A percentile compares a stretch with the other conserved stretches of the same genome.
Conservation (phyloP, 2,329 filamentous ascomycete species). For the Curvularia hawaiiensis region DNA sequence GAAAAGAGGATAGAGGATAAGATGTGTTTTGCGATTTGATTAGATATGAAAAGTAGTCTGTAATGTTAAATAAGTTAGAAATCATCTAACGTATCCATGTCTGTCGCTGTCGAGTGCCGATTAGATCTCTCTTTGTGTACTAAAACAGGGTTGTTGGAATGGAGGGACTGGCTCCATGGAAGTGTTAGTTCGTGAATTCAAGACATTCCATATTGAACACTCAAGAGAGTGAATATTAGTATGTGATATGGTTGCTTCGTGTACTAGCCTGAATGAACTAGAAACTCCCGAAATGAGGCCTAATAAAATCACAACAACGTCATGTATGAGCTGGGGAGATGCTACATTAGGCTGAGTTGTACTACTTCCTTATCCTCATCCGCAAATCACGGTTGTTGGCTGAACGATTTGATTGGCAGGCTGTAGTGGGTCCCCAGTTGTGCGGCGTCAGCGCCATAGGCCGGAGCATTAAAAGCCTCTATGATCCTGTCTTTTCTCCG, state of each 20-base stretch:
- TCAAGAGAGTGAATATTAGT: too few species aligned
- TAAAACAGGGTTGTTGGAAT: too few species aligned
- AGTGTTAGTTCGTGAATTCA: too few species aligned
- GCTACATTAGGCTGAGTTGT: too few species aligned
- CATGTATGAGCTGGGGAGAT: too few species aligned
- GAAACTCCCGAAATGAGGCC: too few species aligned
- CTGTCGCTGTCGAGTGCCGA: background rate
- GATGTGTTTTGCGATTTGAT: background rate
- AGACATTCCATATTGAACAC: too few species aligned
- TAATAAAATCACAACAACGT: too few species aligned
- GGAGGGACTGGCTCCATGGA: too few species aligned
- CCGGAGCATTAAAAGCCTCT: background rate
- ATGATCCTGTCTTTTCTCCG: background rate
- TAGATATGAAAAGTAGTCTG: background rate
- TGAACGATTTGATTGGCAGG: background rate
- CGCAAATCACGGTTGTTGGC: background rate
- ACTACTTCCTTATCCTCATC: too few species aligned
- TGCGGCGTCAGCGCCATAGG: background rate
- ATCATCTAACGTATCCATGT: background rate
- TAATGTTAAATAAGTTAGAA: background rate
- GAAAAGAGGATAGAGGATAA: background rate
- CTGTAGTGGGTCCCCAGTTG: background rate
- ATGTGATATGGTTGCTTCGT: too few species aligned
- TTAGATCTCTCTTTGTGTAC: background rate
- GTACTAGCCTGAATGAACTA: too few species aligned